phyloP scores from a whole-genome alignment of 1,284 basidiomycete species.

The Leccinum pachyderme region DNA sequence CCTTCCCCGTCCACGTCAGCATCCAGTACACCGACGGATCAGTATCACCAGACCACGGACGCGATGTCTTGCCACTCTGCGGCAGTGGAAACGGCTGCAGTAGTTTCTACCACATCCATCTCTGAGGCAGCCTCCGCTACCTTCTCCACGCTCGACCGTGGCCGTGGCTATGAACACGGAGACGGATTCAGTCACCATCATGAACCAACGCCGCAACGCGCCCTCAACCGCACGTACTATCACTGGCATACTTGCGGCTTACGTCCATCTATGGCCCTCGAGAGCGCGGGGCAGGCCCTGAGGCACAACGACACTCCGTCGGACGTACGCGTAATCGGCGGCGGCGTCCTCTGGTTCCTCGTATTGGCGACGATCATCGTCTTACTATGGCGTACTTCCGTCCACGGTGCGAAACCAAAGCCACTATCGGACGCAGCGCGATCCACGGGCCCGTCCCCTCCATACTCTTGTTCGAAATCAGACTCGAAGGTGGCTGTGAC shows the following conservation, averaged over 20 bases:
- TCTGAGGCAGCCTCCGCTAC: neutral
- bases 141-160: neutral
- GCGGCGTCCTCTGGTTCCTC: constrained; percentile 10
- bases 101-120: neutral
- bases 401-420: neutral
- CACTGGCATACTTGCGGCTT: too few relatives aligned
- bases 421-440: neutral
- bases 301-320: neutral
- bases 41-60: neutral
- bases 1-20: neutral
- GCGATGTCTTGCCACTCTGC: neutral
- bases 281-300: neutral
- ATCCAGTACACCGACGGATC: neutral
- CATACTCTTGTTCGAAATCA: too few relatives aligned
- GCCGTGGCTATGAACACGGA: neutral
- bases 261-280: too few relatives aligned
- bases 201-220: neutral
- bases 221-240: neutral
- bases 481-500: neutral
- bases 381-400: neutral
- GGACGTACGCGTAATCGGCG: neutral
- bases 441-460: neutral
- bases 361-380: neutral
- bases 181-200: neutral
- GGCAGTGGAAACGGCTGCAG: neutral